These are phyloP conservation scores for Fusarium sp. DNA, from an alignment of 2,329 filamentous ascomycete genomes.

Conservation along the genomic window DNA sequence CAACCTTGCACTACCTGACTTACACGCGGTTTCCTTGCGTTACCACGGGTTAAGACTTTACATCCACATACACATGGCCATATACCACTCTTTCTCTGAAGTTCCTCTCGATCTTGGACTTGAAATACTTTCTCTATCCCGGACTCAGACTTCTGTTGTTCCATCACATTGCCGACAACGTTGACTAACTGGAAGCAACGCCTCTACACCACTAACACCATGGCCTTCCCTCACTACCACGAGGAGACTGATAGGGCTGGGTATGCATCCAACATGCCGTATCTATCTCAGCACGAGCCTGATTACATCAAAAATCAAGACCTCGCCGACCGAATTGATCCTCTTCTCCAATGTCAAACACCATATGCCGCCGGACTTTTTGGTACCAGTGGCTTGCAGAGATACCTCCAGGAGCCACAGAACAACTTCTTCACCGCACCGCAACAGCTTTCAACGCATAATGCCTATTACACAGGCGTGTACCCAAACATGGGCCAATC, in stretches of 20 bases:
- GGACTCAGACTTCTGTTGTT: background rate
- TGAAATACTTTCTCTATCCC: background rate
- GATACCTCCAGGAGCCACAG: constrained; percentile 30
- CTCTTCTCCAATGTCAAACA: constrained; percentile 15
- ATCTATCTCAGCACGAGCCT: background rate
- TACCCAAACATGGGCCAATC: constrained; percentile 14
- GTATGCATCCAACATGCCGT: background rate
- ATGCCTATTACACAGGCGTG: background rate
- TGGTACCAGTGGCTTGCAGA: constrained; percentile 25
- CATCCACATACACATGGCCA: constrained; percentile 5
- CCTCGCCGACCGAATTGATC: constrained; percentile 24
- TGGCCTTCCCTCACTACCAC: constrained; percentile 7
- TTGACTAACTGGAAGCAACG: background rate
- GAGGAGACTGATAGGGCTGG: background rate
- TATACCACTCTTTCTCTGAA: background rate
- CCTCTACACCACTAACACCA: background rate
- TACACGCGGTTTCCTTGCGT: constrained; percentile 24
- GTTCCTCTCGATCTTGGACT: background rate
- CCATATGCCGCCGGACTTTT: background rate
- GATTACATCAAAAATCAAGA: constrained; percentile 9
- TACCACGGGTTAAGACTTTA: background rate
- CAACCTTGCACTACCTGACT: constrained; percentile 19
- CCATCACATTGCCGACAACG: background rate
- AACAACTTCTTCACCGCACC: constrained; percentile 6
- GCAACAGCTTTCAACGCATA: background rate